Evolutionary conservation across 1,139 yeast genomes (phyloP).

Genomic region (Sugiyamaella pinicola): DNA sequence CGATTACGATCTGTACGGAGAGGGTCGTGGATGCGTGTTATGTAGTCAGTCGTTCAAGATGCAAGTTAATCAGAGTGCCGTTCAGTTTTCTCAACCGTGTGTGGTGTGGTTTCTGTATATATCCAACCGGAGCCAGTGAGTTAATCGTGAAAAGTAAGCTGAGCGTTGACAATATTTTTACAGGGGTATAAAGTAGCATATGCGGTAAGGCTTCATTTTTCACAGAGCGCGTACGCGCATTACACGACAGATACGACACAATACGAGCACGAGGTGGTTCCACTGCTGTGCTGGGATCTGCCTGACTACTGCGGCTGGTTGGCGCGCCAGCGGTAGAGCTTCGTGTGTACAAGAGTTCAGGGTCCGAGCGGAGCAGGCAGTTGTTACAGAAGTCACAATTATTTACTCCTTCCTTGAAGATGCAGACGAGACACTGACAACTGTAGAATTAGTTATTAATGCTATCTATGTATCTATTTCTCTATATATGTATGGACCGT

Average conservation of each 20-base stretch:
- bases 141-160: constrained; percentile 1
- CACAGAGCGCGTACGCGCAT: constrained; percentile 1
- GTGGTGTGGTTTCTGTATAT: too few relatives aligned
- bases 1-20: constrained; percentile 1
- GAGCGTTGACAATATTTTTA: neutral
- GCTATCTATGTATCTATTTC: too few relatives aligned
- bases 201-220: neutral
- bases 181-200: constrained; percentile 1
- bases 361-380: too few relatives aligned
- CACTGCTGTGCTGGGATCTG: neutral
- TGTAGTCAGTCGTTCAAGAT: neutral
- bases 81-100: neutral
- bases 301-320: too few relatives aligned
- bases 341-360: too few relatives aligned
- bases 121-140: constrained; percentile 1
- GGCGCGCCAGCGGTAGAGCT: too few relatives aligned
- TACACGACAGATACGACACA: constrained; percentile 5
- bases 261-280: neutral
- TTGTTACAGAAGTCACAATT: too few relatives aligned
- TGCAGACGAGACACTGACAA: neutral
- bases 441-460: neutral
- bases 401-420: too few relatives aligned
- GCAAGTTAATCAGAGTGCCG: neutral
- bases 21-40: neutral
- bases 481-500: too few relatives aligned